Percentiles rank a stretch among this genome's conserved stretches.
Evolutionary conservation across 1,139 yeast species (phyloP).

Genomic region (Pichia sp.): DNA sequence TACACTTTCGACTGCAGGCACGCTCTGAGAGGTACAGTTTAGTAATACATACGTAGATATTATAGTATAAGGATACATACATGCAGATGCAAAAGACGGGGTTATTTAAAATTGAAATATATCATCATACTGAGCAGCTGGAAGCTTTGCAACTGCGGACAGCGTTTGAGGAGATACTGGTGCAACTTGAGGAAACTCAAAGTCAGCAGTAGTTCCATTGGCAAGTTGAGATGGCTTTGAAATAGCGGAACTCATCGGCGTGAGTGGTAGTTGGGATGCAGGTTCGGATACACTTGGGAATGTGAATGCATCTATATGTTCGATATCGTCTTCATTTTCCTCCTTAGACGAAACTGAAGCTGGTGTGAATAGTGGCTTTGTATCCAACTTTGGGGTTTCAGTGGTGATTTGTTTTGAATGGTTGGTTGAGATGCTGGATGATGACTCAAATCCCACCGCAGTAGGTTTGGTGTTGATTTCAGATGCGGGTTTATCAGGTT

Average conservation of each 20-base stretch:
- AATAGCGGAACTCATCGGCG: not conserved
- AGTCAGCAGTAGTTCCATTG: not conserved
- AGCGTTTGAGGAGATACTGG: not conserved
- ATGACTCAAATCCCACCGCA: too few relatives aligned
- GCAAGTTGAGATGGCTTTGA: not conserved
- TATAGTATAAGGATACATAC: too few relatives aligned
- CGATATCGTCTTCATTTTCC: slow-evolving; percentile 3
- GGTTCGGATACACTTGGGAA: slow-evolving; percentile 13
- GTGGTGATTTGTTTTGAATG: too few relatives aligned
- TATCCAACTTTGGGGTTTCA: not conserved
- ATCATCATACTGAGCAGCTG: slow-evolving; percentile 3
- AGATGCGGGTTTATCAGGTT: too few relatives aligned
- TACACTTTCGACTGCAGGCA: too few relatives aligned
- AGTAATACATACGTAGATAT: too few relatives aligned
- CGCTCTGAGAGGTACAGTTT: too few relatives aligned
- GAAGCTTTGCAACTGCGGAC: not conserved
- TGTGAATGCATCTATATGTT: slow-evolving; percentile 13
- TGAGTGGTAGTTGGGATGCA: not conserved
- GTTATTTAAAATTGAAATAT: slow-evolving; percentile 7
- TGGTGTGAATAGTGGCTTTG: not conserved
- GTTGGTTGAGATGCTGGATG: too few relatives aligned
- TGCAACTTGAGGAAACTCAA: slow-evolving; percentile 3
- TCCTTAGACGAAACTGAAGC: not conserved
- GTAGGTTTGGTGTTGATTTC: too few relatives aligned
- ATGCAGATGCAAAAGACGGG: too few relatives aligned